Percentiles rank a stretch among this genome's conserved stretches.
Conservation (phyloP, 2,329 filamentous ascomycete species). For the Talaromyces funiculosus region DNA sequence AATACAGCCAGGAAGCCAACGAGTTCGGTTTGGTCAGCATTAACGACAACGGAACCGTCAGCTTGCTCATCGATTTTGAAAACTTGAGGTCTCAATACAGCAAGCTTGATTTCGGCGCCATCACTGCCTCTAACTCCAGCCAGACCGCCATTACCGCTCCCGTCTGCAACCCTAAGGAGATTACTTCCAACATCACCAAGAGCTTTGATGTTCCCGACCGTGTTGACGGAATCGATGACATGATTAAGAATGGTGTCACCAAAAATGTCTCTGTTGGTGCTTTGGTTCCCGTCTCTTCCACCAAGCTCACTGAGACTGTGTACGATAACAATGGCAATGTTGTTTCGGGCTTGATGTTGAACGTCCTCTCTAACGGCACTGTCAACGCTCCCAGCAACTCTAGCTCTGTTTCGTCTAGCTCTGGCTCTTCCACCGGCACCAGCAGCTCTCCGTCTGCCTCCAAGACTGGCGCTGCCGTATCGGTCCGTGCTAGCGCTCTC, state of each 20-base stretch:
- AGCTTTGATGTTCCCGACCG: constrained; percentile 71
- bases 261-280: constrained; percentile 57
- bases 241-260: constrained; percentile 71
- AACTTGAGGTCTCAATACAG: constrained; percentile 70
- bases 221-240: constrained; percentile 60
- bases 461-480: constrained; percentile 13
- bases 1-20: constrained; percentile 45
- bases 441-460: constrained; percentile 19
- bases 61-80: constrained; percentile 61
- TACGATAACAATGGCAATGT: constrained; percentile 50
- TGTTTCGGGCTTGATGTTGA: constrained; percentile 60
- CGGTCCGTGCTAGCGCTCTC: constrained; percentile 10
- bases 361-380: constrained; percentile 45
- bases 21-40: constrained; percentile 56
- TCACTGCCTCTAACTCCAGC: constrained; percentile 59
- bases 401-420: constrained; percentile 16
- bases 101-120: constrained; percentile 63
- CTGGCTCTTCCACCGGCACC: constrained; percentile 15
- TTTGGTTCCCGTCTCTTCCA: constrained; percentile 56
- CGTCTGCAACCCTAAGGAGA: constrained; percentile 60
- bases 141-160: constrained; percentile 54
- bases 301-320: constrained; percentile 53
- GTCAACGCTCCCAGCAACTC: constrained; percentile 52
- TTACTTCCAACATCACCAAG: constrained; percentile 64
- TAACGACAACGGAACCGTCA: constrained; percentile 52